phyloP scores from a whole-genome alignment of 768 basidiomycete species.

The Collybiopsis luxurians region DNA sequence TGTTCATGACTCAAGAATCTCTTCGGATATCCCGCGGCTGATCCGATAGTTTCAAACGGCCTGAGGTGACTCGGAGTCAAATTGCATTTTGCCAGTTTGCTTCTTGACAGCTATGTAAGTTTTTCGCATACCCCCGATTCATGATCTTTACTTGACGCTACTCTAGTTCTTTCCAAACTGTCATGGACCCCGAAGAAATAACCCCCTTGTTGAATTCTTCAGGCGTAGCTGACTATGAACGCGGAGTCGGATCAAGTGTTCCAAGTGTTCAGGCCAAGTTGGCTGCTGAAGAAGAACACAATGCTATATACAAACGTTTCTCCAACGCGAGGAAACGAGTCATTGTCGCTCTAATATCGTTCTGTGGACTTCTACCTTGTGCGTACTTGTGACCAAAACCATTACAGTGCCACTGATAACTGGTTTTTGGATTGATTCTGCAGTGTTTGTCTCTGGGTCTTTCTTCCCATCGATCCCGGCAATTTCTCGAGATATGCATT shows the following conservation, averaged over 20 bases:
- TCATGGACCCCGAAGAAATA: neutral
- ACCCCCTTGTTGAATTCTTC: neutral
- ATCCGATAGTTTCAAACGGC: too few relatives aligned
- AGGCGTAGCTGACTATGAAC: neutral
- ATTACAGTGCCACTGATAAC: neutral
- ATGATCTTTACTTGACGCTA: neutral
- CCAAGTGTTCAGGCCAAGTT: neutral
- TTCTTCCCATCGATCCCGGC: constrained; percentile 77
- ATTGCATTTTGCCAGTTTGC: too few relatives aligned
- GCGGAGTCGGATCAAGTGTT: neutral
- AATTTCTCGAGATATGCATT: constrained; percentile 61
- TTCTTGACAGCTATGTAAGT: too few relatives aligned
- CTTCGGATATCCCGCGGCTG: too few relatives aligned
- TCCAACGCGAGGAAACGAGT: neutral
- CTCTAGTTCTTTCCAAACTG: neutral
- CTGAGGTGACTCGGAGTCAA: too few relatives aligned
- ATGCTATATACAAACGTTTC: constrained; percentile 5
- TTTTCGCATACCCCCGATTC: too few relatives aligned
- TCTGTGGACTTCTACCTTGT: constrained; percentile 8
- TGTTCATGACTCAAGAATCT: too few relatives aligned
- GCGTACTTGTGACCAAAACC: neutral
- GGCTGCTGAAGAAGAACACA: neutral
- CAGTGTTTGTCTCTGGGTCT: constrained; percentile 67
- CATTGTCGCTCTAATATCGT: constrained; percentile 1
- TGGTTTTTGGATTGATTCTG: neutral